phyloP scores from a whole-genome alignment of 306 rosid species.

The Citrullus amarus region DNA sequence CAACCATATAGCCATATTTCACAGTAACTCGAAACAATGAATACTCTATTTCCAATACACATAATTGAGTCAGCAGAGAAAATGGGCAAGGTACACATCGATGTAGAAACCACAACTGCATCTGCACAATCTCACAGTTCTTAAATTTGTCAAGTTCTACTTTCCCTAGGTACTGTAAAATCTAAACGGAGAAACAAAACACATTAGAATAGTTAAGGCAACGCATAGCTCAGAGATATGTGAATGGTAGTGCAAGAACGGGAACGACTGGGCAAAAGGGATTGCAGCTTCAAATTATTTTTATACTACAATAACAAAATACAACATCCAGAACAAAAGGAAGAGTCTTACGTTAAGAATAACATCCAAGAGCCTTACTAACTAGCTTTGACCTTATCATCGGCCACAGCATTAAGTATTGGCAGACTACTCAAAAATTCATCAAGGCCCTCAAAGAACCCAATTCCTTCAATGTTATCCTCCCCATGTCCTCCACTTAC shows the following conservation, averaged over 20 bases:
- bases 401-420: slow-evolving; percentile 69
- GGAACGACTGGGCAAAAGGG: not conserved
- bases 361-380: slow-evolving; percentile 21
- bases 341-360: slow-evolving; percentile 17
- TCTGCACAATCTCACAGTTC: not conserved
- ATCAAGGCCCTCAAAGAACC: slow-evolving; percentile 93
- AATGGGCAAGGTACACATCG: not conserved
- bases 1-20: not conserved
- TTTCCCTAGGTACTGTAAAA: not conserved
- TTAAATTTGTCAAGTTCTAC: not conserved
- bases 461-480: slow-evolving; percentile 78
- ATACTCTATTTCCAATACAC: not conserved
- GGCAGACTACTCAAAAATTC: slow-evolving; percentile 89
- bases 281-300: slow-evolving; percentile 4
- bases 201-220: not conserved
- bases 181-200: not conserved
- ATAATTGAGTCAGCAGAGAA: not conserved
- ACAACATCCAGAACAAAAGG: slow-evolving; percentile 20
- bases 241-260: not conserved
- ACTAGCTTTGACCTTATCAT: slow-evolving; percentile 73
- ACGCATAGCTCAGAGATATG: not conserved
- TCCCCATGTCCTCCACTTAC: slow-evolving; percentile 42
- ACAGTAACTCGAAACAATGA: not conserved
- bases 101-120: not conserved
- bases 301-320: slow-evolving; percentile 24